A percentile compares a stretch with the other conserved stretches of the same genome.
Evolutionary conservation across 2,329 filamentous ascomycete genomes (phyloP).

Genomic region (Colletotrichum sp.): DNA sequence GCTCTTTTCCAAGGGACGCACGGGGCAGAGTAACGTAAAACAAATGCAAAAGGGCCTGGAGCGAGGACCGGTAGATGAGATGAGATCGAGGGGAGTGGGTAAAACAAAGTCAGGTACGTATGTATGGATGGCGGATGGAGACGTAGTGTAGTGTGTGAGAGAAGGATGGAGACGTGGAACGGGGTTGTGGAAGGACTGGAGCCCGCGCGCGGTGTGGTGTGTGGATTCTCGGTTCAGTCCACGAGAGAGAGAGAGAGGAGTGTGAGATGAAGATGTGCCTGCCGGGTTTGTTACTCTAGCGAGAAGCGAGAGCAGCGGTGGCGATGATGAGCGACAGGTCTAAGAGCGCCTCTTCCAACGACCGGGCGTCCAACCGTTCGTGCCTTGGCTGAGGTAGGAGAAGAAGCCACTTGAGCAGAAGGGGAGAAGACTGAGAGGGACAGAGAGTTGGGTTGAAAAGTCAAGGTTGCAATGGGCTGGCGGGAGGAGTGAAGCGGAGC

Average conservation of each 20-base stretch:
- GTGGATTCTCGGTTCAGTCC: not conserved
- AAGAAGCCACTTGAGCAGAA: not conserved
- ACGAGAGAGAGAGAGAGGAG: not conserved
- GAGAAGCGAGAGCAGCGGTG: conserved; percentile 11
- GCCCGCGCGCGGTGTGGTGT: not conserved
- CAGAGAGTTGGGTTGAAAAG: conserved; percentile 9
- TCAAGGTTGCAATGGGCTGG: conserved; percentile 13
- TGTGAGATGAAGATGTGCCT: not conserved
- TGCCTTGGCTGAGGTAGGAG: conserved; percentile 6
- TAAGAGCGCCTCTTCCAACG: not conserved
- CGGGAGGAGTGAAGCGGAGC: conserved; percentile 5
- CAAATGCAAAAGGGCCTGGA: conserved; percentile 16
- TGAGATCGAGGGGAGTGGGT: conserved; percentile 17
- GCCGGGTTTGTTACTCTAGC: not conserved
- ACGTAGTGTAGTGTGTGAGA: not conserved
- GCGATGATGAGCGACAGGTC: conserved; percentile 3
- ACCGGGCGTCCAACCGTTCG: not conserved
- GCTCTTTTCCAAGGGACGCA: conserved; percentile 20
- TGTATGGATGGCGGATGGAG: not conserved
- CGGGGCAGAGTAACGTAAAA: conserved; percentile 23
- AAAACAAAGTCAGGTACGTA: conserved; percentile 3
- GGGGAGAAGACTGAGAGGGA: not conserved
- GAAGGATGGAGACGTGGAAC: not conserved
- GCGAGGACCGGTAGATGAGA: conserved; percentile 19
- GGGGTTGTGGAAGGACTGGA: not conserved